Percentiles rank a stretch among this genome's conserved stretches.
phyloP scores from a whole-genome alignment of 495 filamentous ascomycete species.

The Trypethelium eluteriae region DNA sequence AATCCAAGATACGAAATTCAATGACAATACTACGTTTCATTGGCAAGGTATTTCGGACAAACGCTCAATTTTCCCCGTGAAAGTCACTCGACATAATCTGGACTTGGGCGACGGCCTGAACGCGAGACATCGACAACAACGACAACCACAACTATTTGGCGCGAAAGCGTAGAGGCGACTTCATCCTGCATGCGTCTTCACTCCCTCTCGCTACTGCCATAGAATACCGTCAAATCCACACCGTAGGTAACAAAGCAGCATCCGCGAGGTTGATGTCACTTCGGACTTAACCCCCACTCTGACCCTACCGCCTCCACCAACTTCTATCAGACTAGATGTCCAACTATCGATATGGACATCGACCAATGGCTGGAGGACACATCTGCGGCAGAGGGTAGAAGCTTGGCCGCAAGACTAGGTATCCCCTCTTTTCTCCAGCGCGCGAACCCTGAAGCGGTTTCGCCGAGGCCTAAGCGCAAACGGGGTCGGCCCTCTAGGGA shows the following conservation, averaged over 20 bases:
- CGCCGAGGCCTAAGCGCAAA: constrained; percentile 19
- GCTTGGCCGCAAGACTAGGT: constrained; percentile 1
- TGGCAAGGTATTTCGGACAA: not conserved
- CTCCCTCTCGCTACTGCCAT: not conserved
- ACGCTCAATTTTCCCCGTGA: not conserved
- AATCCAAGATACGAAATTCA: not conserved
- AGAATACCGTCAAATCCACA: not conserved
- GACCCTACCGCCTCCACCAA: not conserved
- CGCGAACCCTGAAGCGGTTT: constrained; percentile 4
- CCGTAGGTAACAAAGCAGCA: not conserved
- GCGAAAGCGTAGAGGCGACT: not conserved
- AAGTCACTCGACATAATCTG: not conserved
- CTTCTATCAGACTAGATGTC: not conserved
- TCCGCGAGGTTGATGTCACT: not conserved
- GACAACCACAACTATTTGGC: not conserved
- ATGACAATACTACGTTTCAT: not conserved
- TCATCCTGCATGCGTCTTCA: not conserved
- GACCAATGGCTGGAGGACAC: constrained; percentile 13
- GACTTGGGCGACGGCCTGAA: too few species aligned
- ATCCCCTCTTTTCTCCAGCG: constrained; percentile 12
- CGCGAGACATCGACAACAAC: too few species aligned
- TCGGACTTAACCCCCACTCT: not conserved
- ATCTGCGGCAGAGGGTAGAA: not conserved
- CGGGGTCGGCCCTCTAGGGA: constrained; percentile 29
- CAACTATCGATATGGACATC: constrained; percentile 9